Evolutionary conservation across 345 rosid species (phyloP).

Genomic region (Eucalyptus rudis): DNA sequence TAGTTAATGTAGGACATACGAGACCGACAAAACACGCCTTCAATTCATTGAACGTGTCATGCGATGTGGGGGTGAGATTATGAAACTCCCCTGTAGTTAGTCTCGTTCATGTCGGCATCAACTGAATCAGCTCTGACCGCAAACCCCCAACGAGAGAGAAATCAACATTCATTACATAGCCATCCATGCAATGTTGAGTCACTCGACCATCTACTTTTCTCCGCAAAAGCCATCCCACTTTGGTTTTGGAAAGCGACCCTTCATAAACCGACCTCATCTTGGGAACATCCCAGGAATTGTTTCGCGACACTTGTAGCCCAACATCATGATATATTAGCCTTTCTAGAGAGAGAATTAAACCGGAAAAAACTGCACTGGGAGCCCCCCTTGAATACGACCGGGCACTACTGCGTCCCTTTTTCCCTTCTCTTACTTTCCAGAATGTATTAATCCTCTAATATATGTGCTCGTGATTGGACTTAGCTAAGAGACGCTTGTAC

Average conservation of each 20-base stretch:
- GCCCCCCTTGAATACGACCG: background rate
- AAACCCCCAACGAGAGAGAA: background rate
- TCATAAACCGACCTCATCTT: background rate
- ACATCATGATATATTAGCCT: background rate
- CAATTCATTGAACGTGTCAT: background rate
- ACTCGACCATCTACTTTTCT: background rate
- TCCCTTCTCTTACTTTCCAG: background rate
- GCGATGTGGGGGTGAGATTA: background rate
- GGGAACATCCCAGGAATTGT: background rate
- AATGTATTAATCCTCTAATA: background rate
- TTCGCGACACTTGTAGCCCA: background rate
- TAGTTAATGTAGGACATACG: background rate
- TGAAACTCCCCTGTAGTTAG: background rate
- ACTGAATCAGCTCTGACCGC: background rate
- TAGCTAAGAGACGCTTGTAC: background rate
- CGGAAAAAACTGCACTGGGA: background rate
- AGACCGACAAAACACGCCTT: background rate
- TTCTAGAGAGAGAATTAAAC: background rate
- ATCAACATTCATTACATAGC: background rate
- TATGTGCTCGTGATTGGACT: background rate
- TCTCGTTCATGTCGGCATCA: background rate
- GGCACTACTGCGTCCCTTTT: background rate
- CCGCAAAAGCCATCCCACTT: background rate
- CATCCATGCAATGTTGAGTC: background rate
- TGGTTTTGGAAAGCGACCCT: background rate